Base-by-base conservation (phyloP, 1,284 basidiomycete species). In the Cutaneotrichosporon cutaneum region DNA sequence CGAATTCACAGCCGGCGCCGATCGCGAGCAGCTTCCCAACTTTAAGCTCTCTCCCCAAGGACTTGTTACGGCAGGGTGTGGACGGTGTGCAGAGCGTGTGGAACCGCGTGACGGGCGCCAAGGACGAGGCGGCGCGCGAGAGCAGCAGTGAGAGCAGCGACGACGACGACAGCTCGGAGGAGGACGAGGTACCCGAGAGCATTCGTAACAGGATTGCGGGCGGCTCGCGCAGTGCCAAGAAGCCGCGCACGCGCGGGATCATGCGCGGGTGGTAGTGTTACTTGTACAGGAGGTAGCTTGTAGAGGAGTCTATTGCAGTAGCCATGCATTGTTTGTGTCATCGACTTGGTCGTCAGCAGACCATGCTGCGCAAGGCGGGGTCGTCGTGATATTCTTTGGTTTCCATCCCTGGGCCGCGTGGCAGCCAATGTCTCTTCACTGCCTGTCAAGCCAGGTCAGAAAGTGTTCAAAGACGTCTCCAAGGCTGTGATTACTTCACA, bases 61-160 rank as follows among this genome's bases (percentile, higher is more conserved):
- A 68, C 3, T 26, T 53, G 1, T 54, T 68, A 14, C 55, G 67
- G 6, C 50, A 58, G 35, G 56, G 61, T 36, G 27, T 35, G n/a
- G 22, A 35, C 11, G 42, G 60, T 58, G 65, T 36, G 4, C 48
- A 35, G 22, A 51, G 50, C 22, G 33, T 53, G 51, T 54, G 52
- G 39, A 53, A 44, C 27, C 50, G 58, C 22, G 22, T 59, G 30
- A 59, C 30, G 51, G 42, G 48, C 27, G 11, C 18, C 9, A 50
- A 10, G 50, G 35, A 4, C 36, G 27, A 36, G 48, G n/a, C 45
- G 32, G 45, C 45, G 24, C 39, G n/a, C 21, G 44, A 45, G 33
- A 32, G 33, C 16, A 47, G 36, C 18, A 39, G 30, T 30, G 58
- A 59, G 27, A 36, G 32, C 42, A 47, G 39, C 42, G 58, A 59